Conservation (phyloP, 352 stramenopile genomes). For the Bremia lactucae region DNA sequence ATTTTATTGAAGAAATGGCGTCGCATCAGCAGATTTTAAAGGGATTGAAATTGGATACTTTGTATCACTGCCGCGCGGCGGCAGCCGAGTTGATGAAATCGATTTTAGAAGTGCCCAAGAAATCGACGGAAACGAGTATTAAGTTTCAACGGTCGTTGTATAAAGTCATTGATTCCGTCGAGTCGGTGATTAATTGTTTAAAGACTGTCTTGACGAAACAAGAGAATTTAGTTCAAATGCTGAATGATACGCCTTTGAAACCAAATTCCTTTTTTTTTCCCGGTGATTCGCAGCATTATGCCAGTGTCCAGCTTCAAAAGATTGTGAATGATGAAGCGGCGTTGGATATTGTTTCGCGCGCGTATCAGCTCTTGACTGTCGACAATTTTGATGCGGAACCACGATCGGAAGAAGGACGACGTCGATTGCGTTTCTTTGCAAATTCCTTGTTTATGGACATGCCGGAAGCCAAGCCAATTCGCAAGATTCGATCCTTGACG, state of each 20-base stretch:
- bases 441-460: constrained; percentile 87
- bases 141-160: constrained; percentile 81
- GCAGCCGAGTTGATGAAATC: constrained; percentile 76
- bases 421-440: constrained; percentile 71
- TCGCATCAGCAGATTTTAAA: constrained; percentile 63
- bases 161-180: constrained; percentile 73
- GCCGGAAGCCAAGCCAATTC: constrained; percentile 72
- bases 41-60: constrained; percentile 62
- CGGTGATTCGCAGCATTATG: constrained; percentile 70
- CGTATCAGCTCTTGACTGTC: constrained; percentile 72
- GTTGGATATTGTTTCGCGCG: constrained; percentile 71
- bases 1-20: constrained; percentile 77
- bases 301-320: constrained; percentile 60
- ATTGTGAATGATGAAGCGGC: constrained; percentile 74
- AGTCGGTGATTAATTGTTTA: constrained; percentile 68
- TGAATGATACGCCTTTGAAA: constrained; percentile 77
- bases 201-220: constrained; percentile 79
- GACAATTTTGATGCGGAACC: constrained; percentile 82
- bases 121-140: constrained; percentile 58
- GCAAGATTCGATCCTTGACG: constrained; percentile 72
- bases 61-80: constrained; percentile 55
- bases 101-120: constrained; percentile 70
- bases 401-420: constrained; percentile 68
- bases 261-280: constrained; percentile 83
- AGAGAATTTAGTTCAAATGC: constrained; percentile 69